phyloP scores from a whole-genome alignment of 1,284 basidiomycete species.

The Ganoderma resinaceum region DNA sequence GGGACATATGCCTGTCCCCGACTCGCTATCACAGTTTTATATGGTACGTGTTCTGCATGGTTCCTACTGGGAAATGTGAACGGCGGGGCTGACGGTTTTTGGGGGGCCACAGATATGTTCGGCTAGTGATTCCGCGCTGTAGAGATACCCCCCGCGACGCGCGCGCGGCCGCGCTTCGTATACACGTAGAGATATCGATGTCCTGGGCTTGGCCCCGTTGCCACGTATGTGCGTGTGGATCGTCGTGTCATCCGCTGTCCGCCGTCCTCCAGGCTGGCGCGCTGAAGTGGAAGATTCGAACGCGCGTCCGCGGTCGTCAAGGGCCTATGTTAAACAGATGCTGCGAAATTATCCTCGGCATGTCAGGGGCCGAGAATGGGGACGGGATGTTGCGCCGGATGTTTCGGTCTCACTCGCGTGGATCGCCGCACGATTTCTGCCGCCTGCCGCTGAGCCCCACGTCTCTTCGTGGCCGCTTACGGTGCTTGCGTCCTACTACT shows the following conservation, averaged over 20 bases:
- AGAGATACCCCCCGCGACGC: slow-evolving; percentile 12
- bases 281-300: neutral
- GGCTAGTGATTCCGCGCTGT: slow-evolving; percentile 5
- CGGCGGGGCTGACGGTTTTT: neutral
- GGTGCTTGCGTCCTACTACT: neutral
- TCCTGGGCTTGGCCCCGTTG: neutral
- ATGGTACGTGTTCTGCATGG: slow-evolving; percentile 1
- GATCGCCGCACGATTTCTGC: too few relatives aligned
- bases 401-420: neutral
- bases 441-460: too few relatives aligned
- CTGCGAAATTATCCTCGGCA: neutral
- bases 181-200: neutral
- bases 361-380: neutral
- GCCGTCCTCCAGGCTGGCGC: neutral
- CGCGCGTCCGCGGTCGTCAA: neutral
- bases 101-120: slow-evolving; percentile 11
- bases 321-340: neutral
- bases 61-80: neutral
- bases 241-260: too few relatives aligned
- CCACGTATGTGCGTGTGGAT: neutral
- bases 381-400: neutral
- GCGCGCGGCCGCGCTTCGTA: neutral
- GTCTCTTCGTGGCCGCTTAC: neutral
- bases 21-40: neutral
- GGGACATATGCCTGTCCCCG: too few relatives aligned